Percentiles rank a stretch among this genome's conserved stretches.
These are phyloP conservation scores for Talaromyces thailandensis DNA, from an alignment of 495 filamentous ascomycete species.

Conservation along the genomic window DNA sequence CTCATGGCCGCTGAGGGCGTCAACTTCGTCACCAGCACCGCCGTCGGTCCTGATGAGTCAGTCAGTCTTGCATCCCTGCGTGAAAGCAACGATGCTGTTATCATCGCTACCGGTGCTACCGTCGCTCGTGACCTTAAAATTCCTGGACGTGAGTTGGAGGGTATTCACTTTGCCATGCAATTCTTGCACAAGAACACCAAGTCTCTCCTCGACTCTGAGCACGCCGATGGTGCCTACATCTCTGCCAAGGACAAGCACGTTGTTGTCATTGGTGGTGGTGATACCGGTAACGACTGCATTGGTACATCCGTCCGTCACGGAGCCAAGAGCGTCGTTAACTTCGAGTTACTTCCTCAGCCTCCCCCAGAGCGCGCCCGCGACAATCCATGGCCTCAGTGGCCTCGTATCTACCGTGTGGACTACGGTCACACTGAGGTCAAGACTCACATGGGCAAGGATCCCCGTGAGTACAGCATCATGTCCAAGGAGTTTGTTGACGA, in stretches of 20 bases:
- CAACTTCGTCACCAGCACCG: conserved; percentile 66
- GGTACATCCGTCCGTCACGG: conserved; percentile 97
- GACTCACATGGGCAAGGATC: conserved; percentile 95
- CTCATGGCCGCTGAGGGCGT: conserved; percentile 93
- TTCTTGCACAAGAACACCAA: conserved; percentile 99
- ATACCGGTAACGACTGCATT: conserved; percentile 99
- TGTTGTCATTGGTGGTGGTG: conserved; percentile 95
- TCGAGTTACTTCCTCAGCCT: conserved; percentile 93
- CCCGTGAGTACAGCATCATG: conserved; percentile 98
- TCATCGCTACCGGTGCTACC: conserved; percentile 95
- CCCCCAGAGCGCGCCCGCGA: conserved; percentile 88
- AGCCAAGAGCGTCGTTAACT: conserved; percentile 94
- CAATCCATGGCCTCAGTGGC: conserved; percentile 99
- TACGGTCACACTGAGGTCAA: conserved; percentile 97
- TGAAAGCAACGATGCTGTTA: conserved; percentile 69
- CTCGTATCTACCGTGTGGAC: conserved; percentile 95
- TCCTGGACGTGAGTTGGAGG: conserved; percentile 79
- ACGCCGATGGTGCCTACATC: conserved; percentile 83
- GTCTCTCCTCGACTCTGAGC: conserved; percentile 88
- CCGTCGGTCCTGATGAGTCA: conserved; percentile 68
- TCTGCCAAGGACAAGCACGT: conserved; percentile 96
- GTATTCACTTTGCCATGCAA: conserved; percentile 97
- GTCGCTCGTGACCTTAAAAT: conserved; percentile 95
- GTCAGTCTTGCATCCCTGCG: conserved; percentile 70
- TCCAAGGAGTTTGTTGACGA: conserved; percentile 96